Evolutionary conservation across 2,329 filamentous ascomycete genomes (phyloP).

Genomic region (Cucurbitaria berberidis): DNA sequence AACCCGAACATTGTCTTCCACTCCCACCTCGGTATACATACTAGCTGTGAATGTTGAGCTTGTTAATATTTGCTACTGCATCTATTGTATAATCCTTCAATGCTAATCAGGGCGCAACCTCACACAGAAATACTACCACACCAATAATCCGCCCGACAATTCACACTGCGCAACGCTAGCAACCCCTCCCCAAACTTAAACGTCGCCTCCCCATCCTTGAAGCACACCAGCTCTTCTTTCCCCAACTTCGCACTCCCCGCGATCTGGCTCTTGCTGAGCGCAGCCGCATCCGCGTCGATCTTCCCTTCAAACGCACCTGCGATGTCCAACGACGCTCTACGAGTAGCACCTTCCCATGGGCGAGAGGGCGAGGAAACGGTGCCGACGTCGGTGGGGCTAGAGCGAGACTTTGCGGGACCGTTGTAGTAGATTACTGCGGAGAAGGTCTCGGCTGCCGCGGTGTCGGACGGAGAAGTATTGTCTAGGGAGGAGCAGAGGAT

Average conservation of each 20-base stretch:
- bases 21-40: no score
- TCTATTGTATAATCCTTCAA: no score
- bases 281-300: constrained; percentile 16
- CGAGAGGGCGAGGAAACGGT: constrained; percentile 2
- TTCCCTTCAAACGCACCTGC: constrained; percentile 7
- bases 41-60: no score
- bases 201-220: constrained; percentile 21
- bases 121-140: constrained; percentile 16
- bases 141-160: constrained; percentile 26
- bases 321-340: neutral
- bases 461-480: neutral
- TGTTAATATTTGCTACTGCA: no score
- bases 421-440: constrained; percentile 19
- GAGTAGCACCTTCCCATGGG: constrained; percentile 9
- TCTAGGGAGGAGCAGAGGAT: constrained; percentile 2
- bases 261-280: constrained; percentile 16
- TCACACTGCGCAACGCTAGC: constrained; percentile 5
- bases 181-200: constrained; percentile 12
- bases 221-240: constrained; percentile 25
- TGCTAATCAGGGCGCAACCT: no score
- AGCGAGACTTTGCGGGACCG: constrained; percentile 2
- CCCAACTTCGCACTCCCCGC: constrained; percentile 20
- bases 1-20: no score
- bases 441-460: constrained; percentile 1
- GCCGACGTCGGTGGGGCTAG: constrained; percentile 8